Conservation (phyloP, 306 rosid species). For the Echinosophora koreensis region DNA sequence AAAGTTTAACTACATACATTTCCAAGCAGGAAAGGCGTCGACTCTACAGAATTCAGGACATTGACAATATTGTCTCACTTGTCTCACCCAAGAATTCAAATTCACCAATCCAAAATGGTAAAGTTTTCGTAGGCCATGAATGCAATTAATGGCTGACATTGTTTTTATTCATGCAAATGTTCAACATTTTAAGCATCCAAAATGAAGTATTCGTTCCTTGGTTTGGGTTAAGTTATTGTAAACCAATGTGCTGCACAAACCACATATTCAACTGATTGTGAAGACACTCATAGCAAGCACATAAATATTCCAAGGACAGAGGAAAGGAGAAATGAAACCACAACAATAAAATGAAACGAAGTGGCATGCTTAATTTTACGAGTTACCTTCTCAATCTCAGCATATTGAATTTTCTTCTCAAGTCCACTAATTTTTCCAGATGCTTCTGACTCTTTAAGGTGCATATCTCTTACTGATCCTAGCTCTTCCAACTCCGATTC, state of each 20-base stretch:
- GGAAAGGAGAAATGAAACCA: constrained; percentile 33
- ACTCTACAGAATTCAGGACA: background rate
- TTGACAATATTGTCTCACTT: background rate
- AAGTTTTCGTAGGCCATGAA: background rate
- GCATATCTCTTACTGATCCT: constrained; percentile 98
- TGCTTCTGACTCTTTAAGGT: constrained; percentile 91
- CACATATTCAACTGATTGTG: constrained; percentile 18
- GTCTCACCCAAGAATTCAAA: background rate
- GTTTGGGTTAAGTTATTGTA: background rate
- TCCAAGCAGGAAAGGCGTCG: background rate
- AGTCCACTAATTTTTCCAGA: constrained; percentile 95
- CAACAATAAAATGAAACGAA: constrained; percentile 18
- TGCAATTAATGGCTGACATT: background rate
- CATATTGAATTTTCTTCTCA: constrained; percentile 93
- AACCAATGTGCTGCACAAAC: constrained; percentile 1
- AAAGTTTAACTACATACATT: background rate
- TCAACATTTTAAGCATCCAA: constrained; percentile 12
- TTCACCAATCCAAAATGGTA: background rate
- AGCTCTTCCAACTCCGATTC: constrained; percentile 89
- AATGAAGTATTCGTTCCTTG: background rate
- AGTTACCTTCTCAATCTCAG: constrained; percentile 92
- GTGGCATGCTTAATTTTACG: constrained; percentile 6
- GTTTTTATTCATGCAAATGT: background rate
- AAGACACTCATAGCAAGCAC: constrained; percentile 28
- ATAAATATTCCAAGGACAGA: constrained; percentile 1